A percentile compares a stretch with the other conserved stretches of the same genome.
These are phyloP conservation scores for Xylaria scruposa DNA, from an alignment of 495 filamentous ascomycete species.

Conservation along the genomic window DNA sequence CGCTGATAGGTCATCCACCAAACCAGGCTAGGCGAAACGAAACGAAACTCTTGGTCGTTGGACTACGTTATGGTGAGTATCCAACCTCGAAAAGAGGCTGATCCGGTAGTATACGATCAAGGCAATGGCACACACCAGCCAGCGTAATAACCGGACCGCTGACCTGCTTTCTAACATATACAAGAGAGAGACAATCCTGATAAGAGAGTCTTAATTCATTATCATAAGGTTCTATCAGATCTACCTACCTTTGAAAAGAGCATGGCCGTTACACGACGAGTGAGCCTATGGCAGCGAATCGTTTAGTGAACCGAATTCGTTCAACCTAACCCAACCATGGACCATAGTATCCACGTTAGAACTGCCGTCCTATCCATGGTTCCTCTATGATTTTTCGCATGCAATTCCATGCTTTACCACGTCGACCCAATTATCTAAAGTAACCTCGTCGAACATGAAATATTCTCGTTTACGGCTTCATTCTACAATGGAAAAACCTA, in stretches of 20 bases:
- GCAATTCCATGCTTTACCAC: constrained; percentile 1
- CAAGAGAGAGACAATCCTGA: neutral
- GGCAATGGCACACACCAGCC: neutral
- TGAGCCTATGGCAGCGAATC: neutral
- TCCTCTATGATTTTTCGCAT: constrained; percentile 11
- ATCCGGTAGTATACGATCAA: neutral
- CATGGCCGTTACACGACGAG: constrained; percentile 11
- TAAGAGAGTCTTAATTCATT: neutral
- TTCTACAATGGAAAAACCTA: neutral
- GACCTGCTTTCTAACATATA: neutral
- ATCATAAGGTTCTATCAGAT: neutral
- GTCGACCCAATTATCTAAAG: neutral
- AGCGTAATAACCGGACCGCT: neutral
- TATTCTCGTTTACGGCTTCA: neutral
- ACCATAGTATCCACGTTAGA: neutral
- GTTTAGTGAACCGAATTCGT: neutral
- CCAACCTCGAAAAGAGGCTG: neutral
- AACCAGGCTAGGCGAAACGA: neutral
- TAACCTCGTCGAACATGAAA: neutral
- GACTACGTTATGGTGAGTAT: constrained; percentile 2
- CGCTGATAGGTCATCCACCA: too few species aligned
- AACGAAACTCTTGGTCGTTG: neutral
- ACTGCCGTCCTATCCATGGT: constrained; percentile 7
- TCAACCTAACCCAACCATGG: constrained; percentile 3
- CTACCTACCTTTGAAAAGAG: neutral